Evolutionary conservation across 2,329 filamentous ascomycete species (phyloP), one percentile per base, ranked within the genome.

Genomic region (Colletotrichum endophyticum): DNA sequence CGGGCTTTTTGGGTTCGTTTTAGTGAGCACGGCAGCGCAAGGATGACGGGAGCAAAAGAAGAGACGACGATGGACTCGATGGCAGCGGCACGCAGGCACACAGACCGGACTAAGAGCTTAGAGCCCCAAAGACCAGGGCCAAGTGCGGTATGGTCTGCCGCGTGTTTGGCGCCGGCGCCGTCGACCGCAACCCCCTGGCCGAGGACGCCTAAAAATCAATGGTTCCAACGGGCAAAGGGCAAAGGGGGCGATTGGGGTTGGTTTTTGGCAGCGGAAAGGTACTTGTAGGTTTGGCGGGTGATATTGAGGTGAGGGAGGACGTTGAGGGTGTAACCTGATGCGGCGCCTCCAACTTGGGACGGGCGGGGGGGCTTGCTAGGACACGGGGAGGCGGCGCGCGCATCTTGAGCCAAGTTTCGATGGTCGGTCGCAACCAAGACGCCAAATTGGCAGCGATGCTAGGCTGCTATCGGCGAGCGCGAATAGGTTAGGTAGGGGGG

Each of bases 251-350:
- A 57, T 69, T 64, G 44, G 13, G 57, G 53, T 3, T 2, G 19
- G 19, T 39, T n/a, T 53, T 53, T 44, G 39, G 39, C 44, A 49
- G 44, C 44, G 44, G 11, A 49, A 49, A 8, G 44, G 56, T 28
- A 28, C 56, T 59, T 19, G 56, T 25, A 22, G 16, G 56, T 59
- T 16, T 32, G 19, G 57, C 28, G 32, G 44, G 44, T 12, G 53
- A 25, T 27, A 66, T 12, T 53, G n/a, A 71, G 25, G 36, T 49
- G 25, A 66, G 32, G 34, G 56, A 30, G 61, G 61, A 62, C 34
- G 44, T 64, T 56, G 63, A 64, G 57, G 30, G 53, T 63, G 73
- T 73, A 73, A 64, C 69, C 73, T 28, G 69, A 75, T 72, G 56
- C 69, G 32, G 69, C 53, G 56, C 66, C 66, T 39, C 22, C 28